Evolutionary conservation across 768 basidiomycete genomes (phyloP).

Genomic region (Aureoboletus auriporus): DNA sequence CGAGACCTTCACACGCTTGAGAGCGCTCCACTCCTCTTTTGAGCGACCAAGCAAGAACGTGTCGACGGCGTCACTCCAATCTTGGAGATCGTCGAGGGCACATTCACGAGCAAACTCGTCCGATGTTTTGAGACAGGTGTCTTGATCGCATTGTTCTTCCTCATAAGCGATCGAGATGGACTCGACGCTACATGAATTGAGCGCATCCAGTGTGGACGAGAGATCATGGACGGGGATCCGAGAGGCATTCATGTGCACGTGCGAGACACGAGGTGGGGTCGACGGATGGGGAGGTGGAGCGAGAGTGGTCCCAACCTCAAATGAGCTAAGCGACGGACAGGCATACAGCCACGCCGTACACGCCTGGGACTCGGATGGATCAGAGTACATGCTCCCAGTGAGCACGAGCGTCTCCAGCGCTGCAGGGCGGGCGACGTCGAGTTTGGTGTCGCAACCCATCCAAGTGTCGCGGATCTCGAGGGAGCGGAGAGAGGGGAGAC

Average conservation of each 20-base stretch:
- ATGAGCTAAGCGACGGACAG: conserved; percentile 16
- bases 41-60: conserved; percentile 15
- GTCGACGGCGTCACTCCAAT: conserved; percentile 22
- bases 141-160: conserved; percentile 1
- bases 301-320: conserved; percentile 24
- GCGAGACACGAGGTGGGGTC: conserved; percentile 9
- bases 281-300: conserved; percentile 1
- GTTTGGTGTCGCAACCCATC: conserved; percentile 42
- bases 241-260: conserved; percentile 26
- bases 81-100: conserved; percentile 29
- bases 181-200: conserved; percentile 15
- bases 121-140: not conserved
- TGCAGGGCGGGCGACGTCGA: conserved; percentile 6
- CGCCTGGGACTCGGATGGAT: conserved; percentile 18
- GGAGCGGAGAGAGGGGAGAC: conserved; percentile 54
- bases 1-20: conserved; percentile 15
- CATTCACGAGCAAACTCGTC: conserved; percentile 28
- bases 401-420: conserved; percentile 20
- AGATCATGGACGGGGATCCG: conserved; percentile 22
- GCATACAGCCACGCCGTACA: conserved; percentile 24
- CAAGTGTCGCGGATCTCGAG: conserved; percentile 70
- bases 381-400: conserved; percentile 30
- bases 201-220: conserved; percentile 15
- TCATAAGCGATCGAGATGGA: conserved; percentile 23
- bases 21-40: conserved; percentile 12